Evolutionary conservation across 176 grass and related monocot genomes (phyloP).

Genomic region (Phyllostachys edulis): DNA sequence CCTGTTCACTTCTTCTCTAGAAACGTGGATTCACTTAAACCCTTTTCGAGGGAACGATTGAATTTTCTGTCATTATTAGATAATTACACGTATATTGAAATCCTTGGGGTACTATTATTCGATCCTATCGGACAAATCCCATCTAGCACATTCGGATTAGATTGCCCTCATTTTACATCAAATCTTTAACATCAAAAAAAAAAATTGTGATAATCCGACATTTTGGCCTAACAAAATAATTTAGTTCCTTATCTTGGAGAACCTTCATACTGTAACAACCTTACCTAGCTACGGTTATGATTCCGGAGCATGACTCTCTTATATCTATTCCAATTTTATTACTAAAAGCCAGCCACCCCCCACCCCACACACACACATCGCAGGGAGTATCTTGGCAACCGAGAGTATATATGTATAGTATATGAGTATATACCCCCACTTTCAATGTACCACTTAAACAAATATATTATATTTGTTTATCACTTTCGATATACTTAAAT

Average conservation of each 20-base stretch:
- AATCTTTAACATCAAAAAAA: neutral
- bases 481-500: no score
- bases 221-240: neutral
- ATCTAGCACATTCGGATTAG: neutral
- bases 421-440: no score
- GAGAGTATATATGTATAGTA: no score
- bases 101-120: neutral
- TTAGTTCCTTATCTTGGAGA: neutral
- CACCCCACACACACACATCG: rapidly evolving
- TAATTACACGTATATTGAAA: neutral
- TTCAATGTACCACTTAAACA: no score
- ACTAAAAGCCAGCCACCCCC: no score
- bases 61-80: conserved; percentile 8
- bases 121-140: neutral
- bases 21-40: neutral
- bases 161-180: neutral
- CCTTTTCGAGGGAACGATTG: neutral
- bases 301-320: no score
- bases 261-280: neutral
- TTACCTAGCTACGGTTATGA: neutral
- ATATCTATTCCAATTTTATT: no score
- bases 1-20: neutral
- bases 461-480: no score
- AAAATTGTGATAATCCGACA: neutral
- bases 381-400: no score